These are phyloP conservation scores for Penicillium silybi DNA, from an alignment of 495 filamentous ascomycete genomes.

Conservation along the genomic window DNA sequence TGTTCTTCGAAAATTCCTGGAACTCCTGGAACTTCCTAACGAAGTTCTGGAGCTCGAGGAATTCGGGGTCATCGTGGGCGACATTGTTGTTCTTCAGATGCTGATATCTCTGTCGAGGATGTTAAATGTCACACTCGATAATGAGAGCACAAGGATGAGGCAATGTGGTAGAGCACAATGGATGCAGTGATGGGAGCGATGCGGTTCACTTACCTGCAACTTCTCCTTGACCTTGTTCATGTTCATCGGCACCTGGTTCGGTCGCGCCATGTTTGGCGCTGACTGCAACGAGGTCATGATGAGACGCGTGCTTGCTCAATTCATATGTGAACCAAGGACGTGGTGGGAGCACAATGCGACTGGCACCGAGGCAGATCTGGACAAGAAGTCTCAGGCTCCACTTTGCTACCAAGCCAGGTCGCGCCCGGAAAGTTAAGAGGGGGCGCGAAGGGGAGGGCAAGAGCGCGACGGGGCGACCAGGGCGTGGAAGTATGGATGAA, in stretches of 20 bases:
- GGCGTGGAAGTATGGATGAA: slow-evolving; percentile 27
- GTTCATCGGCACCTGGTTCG: slow-evolving; percentile 51
- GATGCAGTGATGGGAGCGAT: neutral
- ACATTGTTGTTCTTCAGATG: neutral
- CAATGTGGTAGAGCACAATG: neutral
- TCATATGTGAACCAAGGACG: slow-evolving; percentile 28
- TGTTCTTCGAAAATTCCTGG: slow-evolving; percentile 4
- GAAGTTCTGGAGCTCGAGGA: neutral
- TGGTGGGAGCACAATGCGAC: slow-evolving; percentile 21
- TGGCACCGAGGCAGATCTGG: slow-evolving; percentile 5
- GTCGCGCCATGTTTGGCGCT: slow-evolving; percentile 59
- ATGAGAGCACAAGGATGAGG: neutral
- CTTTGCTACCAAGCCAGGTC: slow-evolving; percentile 17
- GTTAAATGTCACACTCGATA: neutral
- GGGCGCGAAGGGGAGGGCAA: slow-evolving; percentile 2
- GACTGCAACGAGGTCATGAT: slow-evolving; percentile 78
- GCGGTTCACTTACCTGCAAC: slow-evolving; percentile 45
- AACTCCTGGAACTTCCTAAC: neutral
- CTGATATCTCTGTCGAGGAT: slow-evolving; percentile 28
- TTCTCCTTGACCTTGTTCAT: slow-evolving; percentile 55
- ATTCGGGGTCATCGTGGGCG: neutral
- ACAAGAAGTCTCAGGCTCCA: slow-evolving; percentile 18
- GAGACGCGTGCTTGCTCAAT: slow-evolving; percentile 30
- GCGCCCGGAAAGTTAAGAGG: slow-evolving; percentile 15
- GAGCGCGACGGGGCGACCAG: slow-evolving; percentile 10